phyloP scores from a whole-genome alignment of 495 filamentous ascomycete genomes.

The Trichocladium uniseriatum region DNA sequence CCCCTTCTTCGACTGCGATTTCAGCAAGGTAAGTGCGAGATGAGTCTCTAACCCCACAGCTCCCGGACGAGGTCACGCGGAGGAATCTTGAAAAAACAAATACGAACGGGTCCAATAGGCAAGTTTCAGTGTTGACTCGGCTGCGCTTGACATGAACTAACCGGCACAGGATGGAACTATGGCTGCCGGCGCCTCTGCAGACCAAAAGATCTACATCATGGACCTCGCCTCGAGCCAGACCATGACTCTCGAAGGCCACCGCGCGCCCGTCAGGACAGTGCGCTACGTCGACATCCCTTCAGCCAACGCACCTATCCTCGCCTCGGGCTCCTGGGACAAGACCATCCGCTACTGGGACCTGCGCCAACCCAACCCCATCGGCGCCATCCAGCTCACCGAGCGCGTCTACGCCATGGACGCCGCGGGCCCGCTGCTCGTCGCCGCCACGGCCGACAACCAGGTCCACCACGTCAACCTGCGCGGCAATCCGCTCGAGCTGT shows the following conservation, averaged over 20 bases:
- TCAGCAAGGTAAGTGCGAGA: constrained; percentile 60
- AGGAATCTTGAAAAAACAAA: constrained; percentile 4
- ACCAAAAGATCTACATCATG: constrained; percentile 67
- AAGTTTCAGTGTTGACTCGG: background rate
- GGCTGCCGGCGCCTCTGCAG: constrained; percentile 63
- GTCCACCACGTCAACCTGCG: constrained; percentile 75
- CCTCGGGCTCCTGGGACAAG: constrained; percentile 87
- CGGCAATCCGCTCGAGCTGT: constrained; percentile 63
- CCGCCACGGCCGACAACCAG: constrained; percentile 80
- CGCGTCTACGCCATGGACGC: constrained; percentile 84
- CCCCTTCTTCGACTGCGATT: constrained; percentile 69
- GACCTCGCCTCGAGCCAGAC: constrained; percentile 51
- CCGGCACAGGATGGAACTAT: constrained; percentile 45
- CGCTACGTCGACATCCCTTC: constrained; percentile 57
- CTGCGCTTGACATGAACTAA: background rate
- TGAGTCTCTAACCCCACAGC: constrained; percentile 13
- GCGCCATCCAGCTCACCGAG: constrained; percentile 59
- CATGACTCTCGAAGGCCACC: constrained; percentile 62
- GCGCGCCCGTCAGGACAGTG: constrained; percentile 60
- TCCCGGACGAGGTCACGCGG: constrained; percentile 6
- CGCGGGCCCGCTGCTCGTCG: constrained; percentile 64
- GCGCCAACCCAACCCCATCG: constrained; percentile 52
- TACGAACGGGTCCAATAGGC: constrained; percentile 21
- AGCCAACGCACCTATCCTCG: constrained; percentile 50
- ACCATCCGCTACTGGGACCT: constrained; percentile 88